These are phyloP conservation scores for Suzukiozyma palmioleophila DNA, from an alignment of 1,139 yeast genomes.

Conservation along the genomic window DNA sequence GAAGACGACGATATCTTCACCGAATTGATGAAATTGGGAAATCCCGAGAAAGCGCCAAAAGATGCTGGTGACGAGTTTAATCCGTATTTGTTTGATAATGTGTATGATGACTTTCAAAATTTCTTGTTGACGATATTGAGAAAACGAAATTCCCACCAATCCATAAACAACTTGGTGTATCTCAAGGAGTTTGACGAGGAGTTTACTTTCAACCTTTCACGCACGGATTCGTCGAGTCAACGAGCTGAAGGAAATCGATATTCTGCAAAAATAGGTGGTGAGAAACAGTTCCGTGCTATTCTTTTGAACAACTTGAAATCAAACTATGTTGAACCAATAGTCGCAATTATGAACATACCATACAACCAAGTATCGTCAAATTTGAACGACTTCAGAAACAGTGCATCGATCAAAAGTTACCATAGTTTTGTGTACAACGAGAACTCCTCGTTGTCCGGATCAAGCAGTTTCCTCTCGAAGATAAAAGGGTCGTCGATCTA, in stretches of 20 bases:
- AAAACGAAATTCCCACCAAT: slow-evolving; percentile 16
- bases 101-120: slow-evolving; percentile 33
- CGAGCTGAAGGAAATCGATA: slow-evolving; percentile 13
- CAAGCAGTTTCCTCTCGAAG: slow-evolving; percentile 5
- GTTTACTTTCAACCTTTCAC: slow-evolving; percentile 25
- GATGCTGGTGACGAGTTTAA: slow-evolving; percentile 5
- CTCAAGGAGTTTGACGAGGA: slow-evolving; percentile 34
- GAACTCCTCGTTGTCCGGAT: slow-evolving; percentile 4
- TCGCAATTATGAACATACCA: slow-evolving; percentile 30
- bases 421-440: slow-evolving; percentile 7
- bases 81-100: slow-evolving; percentile 21
- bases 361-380: slow-evolving; percentile 33
- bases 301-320: slow-evolving; percentile 32
- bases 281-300: slow-evolving; percentile 34
- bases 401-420: slow-evolving; percentile 21
- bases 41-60: slow-evolving; percentile 6
- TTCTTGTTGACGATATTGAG: slow-evolving; percentile 26
- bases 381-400: slow-evolving; percentile 21
- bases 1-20: slow-evolving; percentile 10
- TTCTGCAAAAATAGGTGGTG: slow-evolving; percentile 13
- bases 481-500: slow-evolving; percentile 10
- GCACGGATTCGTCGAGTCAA: slow-evolving; percentile 7
- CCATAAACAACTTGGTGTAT: slow-evolving; percentile 28
- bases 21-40: slow-evolving; percentile 12
- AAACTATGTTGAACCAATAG: slow-evolving; percentile 38